These are phyloP conservation scores for Brassica balearica DNA, from an alignment of 441 rosid species.

Conservation along the genomic window DNA sequence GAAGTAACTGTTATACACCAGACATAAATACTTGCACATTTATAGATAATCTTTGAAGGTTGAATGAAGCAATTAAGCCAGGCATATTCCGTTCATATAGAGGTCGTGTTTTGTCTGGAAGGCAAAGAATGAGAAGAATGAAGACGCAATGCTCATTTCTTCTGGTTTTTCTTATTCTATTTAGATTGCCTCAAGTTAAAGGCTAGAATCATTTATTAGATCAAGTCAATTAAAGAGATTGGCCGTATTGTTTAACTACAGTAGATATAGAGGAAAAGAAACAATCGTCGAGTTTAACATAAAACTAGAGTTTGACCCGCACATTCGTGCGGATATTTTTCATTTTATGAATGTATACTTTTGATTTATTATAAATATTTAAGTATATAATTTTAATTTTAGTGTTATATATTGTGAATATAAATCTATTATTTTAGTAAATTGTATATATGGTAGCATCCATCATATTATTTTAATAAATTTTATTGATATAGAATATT, in stretches of 20 bases:
- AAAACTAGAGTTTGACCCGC: no score
- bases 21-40: slow-evolving; percentile 13
- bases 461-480: no score
- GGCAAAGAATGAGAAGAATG: slow-evolving; percentile 38
- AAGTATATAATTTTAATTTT: no score
- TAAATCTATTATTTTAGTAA: no score
- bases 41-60: slow-evolving; percentile 26
- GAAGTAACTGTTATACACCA: slow-evolving; percentile 11
- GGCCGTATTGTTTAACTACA: not conserved
- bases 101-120: slow-evolving; percentile 23
- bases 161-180: slow-evolving; percentile 13
- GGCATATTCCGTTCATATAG: slow-evolving; percentile 30
- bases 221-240: not conserved
- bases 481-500: no score
- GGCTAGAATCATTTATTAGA: slow-evolving; percentile 29
- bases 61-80: slow-evolving; percentile 34
- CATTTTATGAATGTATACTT: no score
- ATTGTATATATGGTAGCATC: no score
- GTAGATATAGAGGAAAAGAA: not conserved
- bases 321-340: no score
- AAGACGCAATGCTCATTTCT: slow-evolving; percentile 30
- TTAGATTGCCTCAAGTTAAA: slow-evolving; percentile 20
- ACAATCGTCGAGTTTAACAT: not conserved
- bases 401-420: no score
- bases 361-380: no score